Evolutionary conservation across 352 stramenopile species (phyloP).

Genomic region (Peronospora destructor): DNA sequence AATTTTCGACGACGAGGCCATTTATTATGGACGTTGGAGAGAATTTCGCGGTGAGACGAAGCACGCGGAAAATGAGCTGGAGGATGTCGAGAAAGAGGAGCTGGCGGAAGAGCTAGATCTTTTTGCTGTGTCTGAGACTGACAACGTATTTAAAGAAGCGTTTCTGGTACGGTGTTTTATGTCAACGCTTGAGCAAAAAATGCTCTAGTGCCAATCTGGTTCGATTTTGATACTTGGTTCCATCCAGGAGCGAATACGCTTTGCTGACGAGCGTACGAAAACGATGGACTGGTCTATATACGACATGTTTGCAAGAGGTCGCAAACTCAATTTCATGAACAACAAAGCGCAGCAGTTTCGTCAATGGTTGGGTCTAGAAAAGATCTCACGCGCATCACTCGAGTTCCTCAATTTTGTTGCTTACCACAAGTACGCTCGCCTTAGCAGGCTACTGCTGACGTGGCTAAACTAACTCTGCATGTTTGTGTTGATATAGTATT

Average conservation of each 20-base stretch:
- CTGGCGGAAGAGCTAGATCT: conserved; percentile 80
- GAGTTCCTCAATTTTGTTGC: conserved; percentile 85
- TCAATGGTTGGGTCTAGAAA: conserved; percentile 60
- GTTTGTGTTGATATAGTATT: conserved; percentile 38
- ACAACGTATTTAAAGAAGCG: conserved; percentile 67
- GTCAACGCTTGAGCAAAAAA: neutral
- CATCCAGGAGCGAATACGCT: conserved; percentile 68
- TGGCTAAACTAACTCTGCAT: neutral
- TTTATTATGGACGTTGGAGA: conserved; percentile 80
- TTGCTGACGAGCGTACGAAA: conserved; percentile 76
- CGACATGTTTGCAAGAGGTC: conserved; percentile 66
- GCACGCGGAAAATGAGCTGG: conserved; percentile 66
- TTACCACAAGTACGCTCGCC: conserved; percentile 71
- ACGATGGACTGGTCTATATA: conserved; percentile 81
- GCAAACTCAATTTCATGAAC: conserved; percentile 82
- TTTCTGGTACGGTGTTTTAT: conserved; percentile 40
- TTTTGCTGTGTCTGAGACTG: conserved; percentile 69
- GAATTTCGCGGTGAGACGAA: conserved; percentile 80
- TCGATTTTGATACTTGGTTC: conserved; percentile 1
- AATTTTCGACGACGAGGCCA: conserved; percentile 68
- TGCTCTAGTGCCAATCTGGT: conserved; percentile 1
- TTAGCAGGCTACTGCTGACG: neutral
- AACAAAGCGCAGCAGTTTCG: conserved; percentile 59
- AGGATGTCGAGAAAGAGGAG: conserved; percentile 75
- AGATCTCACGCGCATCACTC: conserved; percentile 61